Base-by-base conservation (phyloP, 2,329 filamentous ascomycete genomes). In the Aspergillus sp. region DNA sequence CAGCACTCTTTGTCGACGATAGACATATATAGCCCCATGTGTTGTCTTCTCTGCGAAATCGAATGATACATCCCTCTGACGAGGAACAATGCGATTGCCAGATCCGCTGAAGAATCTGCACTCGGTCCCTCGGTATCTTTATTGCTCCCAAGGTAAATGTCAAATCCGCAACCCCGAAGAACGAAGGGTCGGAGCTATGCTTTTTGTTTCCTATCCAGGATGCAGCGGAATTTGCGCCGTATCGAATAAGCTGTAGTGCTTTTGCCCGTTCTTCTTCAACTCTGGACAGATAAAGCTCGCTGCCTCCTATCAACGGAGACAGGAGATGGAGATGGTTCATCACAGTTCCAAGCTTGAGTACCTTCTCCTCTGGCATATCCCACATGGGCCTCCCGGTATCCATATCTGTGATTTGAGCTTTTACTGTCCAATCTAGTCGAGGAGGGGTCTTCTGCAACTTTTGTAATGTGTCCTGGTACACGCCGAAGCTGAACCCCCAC, bases 201-300 rank as follows among this genome's bases (percentile, higher is more conserved):
- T 9, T 22, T 12, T 19, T 9, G 15, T 53, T 57, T 12, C 49
- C 55, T n/a, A 57, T 52, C 42, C 55, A 52, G 13, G 15, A 11
- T 2, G 13, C 48, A 6, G 41, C 55, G 9, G 22, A 41, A n/a
- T 53, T 52, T 7, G 34, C 13, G 13, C 55, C 55, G 37, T 57
- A 57, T 15, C 34, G 33, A 15, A 57, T 44, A 13, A 57, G 49
- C 41, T 57, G 55, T 24, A 48, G 33, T 33, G 55, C 55, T 2
- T 20, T 13, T 24, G 41, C 41, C 34, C 20, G 22, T 4, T 52
- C 49, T 5, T 45, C 27, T 24, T 34, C 17, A 37, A 4, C 11
- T 15, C 19, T 15, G 30, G 50, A 45, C 3, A 11, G 8, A 13
- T 34, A 30, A 37, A 37, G 11, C 6, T 52, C 40, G 22, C 45